Evolutionary conservation across 2,329 filamentous ascomycete genomes (phyloP).

Genomic region (Claviceps citrina): DNA sequence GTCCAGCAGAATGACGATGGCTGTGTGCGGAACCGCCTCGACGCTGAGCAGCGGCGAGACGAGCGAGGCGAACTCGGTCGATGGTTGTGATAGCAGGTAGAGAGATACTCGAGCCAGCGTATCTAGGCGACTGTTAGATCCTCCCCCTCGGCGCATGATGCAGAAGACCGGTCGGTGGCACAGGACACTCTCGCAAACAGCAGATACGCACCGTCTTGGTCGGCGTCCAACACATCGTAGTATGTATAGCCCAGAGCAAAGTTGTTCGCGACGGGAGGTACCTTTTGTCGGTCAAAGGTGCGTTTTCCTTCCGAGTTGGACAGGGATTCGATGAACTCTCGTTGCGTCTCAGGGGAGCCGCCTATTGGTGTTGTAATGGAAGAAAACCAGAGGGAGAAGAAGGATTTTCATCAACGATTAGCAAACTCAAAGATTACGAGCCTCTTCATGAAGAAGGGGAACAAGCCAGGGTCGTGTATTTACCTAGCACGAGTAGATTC

Average conservation of each 20-base stretch:
- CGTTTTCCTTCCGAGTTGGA: slow-evolving; percentile 38
- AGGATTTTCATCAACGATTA: slow-evolving; percentile 3
- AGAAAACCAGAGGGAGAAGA: not conserved
- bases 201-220: slow-evolving; percentile 65
- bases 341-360: slow-evolving; percentile 67
- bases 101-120: slow-evolving; percentile 78
- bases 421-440: not conserved
- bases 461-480: too few relatives aligned
- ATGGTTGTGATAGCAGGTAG: slow-evolving; percentile 76
- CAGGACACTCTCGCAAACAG: not conserved
- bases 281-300: slow-evolving; percentile 42
- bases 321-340: slow-evolving; percentile 61
- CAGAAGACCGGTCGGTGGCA: not conserved
- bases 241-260: slow-evolving; percentile 92
- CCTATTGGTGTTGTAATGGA: too few relatives aligned
- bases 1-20: slow-evolving; percentile 83
- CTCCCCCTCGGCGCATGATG: too few relatives aligned
- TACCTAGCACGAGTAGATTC: slow-evolving; percentile 75
- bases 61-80: slow-evolving; percentile 66
- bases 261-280: slow-evolving; percentile 72
- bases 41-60: slow-evolving; percentile 73
- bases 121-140: slow-evolving; percentile 38
- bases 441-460: too few relatives aligned
- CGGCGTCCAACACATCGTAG: slow-evolving; percentile 82
- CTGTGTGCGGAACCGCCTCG: slow-evolving; percentile 68